Evolutionary conservation across 257 asterid genomes (phyloP), one percentile per base, ranked within the genome.

Genomic region (Jacaranda mimosifolia): DNA sequence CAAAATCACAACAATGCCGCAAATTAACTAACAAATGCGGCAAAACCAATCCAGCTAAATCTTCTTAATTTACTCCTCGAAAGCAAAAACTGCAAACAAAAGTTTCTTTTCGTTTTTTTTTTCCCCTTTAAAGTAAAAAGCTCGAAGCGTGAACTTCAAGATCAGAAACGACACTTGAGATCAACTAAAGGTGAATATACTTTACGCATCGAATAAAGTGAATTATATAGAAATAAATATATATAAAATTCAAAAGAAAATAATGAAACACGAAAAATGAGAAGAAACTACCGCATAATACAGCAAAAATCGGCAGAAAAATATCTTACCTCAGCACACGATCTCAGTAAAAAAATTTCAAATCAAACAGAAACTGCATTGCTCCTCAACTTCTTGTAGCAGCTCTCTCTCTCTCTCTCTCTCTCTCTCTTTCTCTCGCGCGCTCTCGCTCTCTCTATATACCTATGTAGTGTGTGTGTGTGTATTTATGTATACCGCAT

Each of bases 91-190:
- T 18, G 35, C 60, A 26, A 70, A 42, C 14, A 45, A 82, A 68
- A 78, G 80, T 69, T 48, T 10, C 8, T 3, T 48, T 69, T 58
- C 4, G 8, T 9, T 49, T 77, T 58, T 52, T 26, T 26, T 26
- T 26, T 26, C n/a, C n/a, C n/a, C 32, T 26, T 65, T 21, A 63
- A 26, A 21, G 14, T 19, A 39, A 58, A 19, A 26, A 72, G 32
- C 63, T 45, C 9, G 55, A 74, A 66, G 77, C 72, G 84, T 82
- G 79, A 82, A 73, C 60, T 69, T 76, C 82, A 81, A 82, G 80
- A 63, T 39, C 9, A 70, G 32, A 36, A 67, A 64, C 72, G 21
- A 80, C 74, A 69, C 73, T 79, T 51, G 80, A 79, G 84, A 80
- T 80, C 79, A 75, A 68, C 45, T 53, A 57, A 60, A 70, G 76